Conservation (phyloP, 2,329 filamentous ascomycete genomes). For the Onygena corvina region DNA sequence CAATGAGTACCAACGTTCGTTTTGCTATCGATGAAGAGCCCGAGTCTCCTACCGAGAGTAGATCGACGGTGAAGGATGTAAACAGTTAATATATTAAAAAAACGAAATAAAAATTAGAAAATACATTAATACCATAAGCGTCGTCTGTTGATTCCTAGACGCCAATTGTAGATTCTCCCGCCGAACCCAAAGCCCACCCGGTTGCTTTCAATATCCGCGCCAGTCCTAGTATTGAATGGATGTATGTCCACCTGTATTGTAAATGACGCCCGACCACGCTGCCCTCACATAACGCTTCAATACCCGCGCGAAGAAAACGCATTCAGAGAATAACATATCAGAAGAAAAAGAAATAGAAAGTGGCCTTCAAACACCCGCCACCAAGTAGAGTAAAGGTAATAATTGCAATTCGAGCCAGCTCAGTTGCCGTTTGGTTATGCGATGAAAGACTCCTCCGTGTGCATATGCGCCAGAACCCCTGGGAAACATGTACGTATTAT, state of each 20-base stretch:
- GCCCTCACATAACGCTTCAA: neutral
- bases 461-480: too few species aligned
- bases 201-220: neutral
- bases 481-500: neutral
- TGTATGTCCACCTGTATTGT: neutral
- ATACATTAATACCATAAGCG: neutral
- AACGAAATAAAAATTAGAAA: neutral
- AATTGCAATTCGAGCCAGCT: neutral
- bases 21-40: conserved; percentile 31
- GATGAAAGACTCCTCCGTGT: neutral
- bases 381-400: neutral
- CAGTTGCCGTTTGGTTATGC: neutral
- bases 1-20: conserved; percentile 28
- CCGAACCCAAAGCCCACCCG: neutral
- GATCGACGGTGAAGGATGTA: conserved; percentile 18
- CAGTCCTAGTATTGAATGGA: neutral
- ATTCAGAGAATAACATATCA: neutral
- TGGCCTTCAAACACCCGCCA: neutral
- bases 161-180: neutral
- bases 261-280: neutral
- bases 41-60: conserved; percentile 30
- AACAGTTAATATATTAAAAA: neutral
- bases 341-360: neutral
- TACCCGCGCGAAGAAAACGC: neutral
- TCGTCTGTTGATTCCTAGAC: too few species aligned